Evolutionary conservation across 177 flowering plant genomes (phyloP).

Genomic region (Vitis hybrid): DNA sequence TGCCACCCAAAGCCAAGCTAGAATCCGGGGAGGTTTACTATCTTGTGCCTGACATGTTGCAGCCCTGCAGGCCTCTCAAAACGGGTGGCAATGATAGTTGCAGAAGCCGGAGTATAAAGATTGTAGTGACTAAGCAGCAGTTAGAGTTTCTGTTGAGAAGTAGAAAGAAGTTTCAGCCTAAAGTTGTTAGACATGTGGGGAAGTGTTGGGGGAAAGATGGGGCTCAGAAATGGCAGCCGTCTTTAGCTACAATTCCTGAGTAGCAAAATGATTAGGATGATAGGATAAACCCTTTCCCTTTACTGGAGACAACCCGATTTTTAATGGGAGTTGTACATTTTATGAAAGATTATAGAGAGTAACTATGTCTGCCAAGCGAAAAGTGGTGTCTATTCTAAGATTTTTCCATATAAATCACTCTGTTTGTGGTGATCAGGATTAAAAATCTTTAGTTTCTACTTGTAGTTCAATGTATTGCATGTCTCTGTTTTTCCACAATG

Average conservation of each 20-base stretch:
- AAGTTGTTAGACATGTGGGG: background rate
- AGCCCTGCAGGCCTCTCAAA: slow-evolving; percentile 11
- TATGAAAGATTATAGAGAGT: background rate
- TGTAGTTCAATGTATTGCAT: too few relatives aligned
- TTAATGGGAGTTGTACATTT: background rate
- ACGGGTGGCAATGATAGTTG: slow-evolving; percentile 6
- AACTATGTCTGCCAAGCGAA: background rate
- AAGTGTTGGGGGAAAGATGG: background rate
- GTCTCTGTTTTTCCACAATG: too few relatives aligned
- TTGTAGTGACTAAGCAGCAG: slow-evolving; percentile 35
- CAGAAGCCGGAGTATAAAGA: slow-evolving; percentile 18
- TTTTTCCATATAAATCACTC: background rate
- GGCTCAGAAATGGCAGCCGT: slow-evolving; percentile 34
- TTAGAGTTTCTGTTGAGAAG: slow-evolving; percentile 25
- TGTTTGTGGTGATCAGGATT: too few relatives aligned
- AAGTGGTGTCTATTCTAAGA: background rate
- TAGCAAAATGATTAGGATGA: slow-evolving; percentile 14
- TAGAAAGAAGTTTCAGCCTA: slow-evolving; percentile 6
- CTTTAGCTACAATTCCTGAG: slow-evolving; percentile 38
- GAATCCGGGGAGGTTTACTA: slow-evolving; percentile 28
- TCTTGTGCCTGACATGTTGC: slow-evolving; percentile 23
- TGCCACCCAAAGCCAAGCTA: slow-evolving; percentile 25
- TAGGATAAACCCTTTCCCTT: background rate
- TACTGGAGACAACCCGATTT: background rate
- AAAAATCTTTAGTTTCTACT: too few relatives aligned